Conservation (phyloP, 108 stramenopile species). For the Fragilariopsis cylindrus region DNA sequence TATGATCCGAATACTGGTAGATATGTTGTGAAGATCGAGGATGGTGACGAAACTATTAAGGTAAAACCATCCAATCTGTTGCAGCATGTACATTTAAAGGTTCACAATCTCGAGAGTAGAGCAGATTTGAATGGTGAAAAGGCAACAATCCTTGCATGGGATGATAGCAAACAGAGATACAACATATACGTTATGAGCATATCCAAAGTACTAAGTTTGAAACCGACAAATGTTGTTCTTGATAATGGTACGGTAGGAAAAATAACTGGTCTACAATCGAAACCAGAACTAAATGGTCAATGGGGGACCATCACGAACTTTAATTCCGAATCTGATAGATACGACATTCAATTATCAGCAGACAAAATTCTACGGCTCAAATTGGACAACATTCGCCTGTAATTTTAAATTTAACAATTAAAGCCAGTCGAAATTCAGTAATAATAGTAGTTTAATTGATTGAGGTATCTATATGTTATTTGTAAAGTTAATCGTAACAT, state of each 20-base stretch:
- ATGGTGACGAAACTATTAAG: slow-evolving; percentile 76
- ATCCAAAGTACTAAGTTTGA: slow-evolving; percentile 66
- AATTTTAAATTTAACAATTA: slow-evolving; percentile 12
- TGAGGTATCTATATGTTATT: too few relatives aligned
- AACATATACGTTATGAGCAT: slow-evolving; percentile 73
- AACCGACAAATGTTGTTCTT: slow-evolving; percentile 77
- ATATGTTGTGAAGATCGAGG: slow-evolving; percentile 79
- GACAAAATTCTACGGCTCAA: slow-evolving; percentile 79
- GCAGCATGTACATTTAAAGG: slow-evolving; percentile 81
- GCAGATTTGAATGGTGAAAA: slow-evolving; percentile 75
- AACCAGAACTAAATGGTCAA: slow-evolving; percentile 85
- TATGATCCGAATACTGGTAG: slow-evolving; percentile 64
- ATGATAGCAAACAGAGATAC: slow-evolving; percentile 71
- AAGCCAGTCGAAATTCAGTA: too few relatives aligned
- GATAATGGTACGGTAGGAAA: slow-evolving; percentile 74
- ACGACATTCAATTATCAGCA: slow-evolving; percentile 80
- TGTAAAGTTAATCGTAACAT: too few relatives aligned
- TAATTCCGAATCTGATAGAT: slow-evolving; percentile 67
- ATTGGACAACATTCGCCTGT: slow-evolving; percentile 80
- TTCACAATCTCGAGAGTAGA: slow-evolving; percentile 78
- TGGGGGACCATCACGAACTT: slow-evolving; percentile 86
- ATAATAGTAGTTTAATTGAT: too few relatives aligned
- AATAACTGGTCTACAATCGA: slow-evolving; percentile 65
- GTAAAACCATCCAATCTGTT: slow-evolving; percentile 80
- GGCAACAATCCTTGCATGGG: slow-evolving; percentile 84